Conservation (phyloP, 2,329 filamentous ascomycete species). For the Exophiala spinifera region DNA sequence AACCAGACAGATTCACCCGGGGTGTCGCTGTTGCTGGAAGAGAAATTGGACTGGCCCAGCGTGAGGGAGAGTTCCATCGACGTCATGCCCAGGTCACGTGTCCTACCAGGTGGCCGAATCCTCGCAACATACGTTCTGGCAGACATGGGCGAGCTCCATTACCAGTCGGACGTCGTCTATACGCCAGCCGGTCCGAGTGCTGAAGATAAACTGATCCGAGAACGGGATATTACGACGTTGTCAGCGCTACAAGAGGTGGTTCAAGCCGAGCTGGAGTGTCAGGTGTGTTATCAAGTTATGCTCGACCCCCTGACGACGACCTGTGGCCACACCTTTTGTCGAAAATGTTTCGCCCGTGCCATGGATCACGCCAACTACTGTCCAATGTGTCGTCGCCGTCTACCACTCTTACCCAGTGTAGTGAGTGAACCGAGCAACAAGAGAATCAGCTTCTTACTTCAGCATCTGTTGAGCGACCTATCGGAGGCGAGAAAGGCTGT, state of each 20-base stretch:
- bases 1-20: conserved; percentile 35
- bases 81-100: conserved; percentile 29
- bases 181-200: conserved; percentile 26
- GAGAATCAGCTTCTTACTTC: conserved; percentile 61
- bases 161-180: conserved; percentile 57
- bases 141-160: conserved; percentile 57
- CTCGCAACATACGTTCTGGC: conserved; percentile 66
- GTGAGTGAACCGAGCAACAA: conserved; percentile 58
- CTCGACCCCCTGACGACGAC: conserved; percentile 78
- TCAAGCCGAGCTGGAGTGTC: conserved; percentile 75
- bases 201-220: conserved; percentile 29
- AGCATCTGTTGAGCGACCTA: conserved; percentile 67
- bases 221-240: conserved; percentile 52
- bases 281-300: conserved; percentile 80
- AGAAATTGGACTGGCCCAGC: conserved; percentile 38
- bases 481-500: conserved; percentile 55
- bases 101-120: conserved; percentile 58
- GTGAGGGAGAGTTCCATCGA: conserved; percentile 32
- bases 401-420: conserved; percentile 54
- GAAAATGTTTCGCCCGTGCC: conserved; percentile 70
- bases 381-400: conserved; percentile 70
- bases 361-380: conserved; percentile 76
- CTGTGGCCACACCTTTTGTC: conserved; percentile 88
- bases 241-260: conserved; percentile 59
- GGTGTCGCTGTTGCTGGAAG: conserved; percentile 41